These are phyloP conservation scores for Calonectria leucothoes DNA, from an alignment of 2,329 filamentous ascomycete species.

Conservation along the genomic window DNA sequence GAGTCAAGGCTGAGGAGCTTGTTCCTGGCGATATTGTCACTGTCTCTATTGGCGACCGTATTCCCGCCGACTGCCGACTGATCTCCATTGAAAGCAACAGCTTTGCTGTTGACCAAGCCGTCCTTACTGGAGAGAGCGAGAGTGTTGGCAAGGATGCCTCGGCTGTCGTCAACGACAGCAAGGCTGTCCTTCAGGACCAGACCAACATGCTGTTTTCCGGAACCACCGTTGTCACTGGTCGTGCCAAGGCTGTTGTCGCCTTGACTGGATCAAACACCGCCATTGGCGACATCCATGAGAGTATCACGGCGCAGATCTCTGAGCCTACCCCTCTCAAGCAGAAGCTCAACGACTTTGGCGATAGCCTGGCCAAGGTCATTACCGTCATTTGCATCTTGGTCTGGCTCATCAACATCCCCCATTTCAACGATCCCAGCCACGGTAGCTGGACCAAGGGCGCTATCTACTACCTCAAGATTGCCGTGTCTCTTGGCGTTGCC, in stretches of 20 bases:
- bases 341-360: slow-evolving; percentile 98
- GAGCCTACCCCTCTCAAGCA: slow-evolving; percentile 97
- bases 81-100: slow-evolving; percentile 95
- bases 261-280: slow-evolving; percentile 91
- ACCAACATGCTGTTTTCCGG: slow-evolving; percentile 98
- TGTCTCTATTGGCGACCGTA: slow-evolving; percentile 89
- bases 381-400: slow-evolving; percentile 96
- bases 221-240: slow-evolving; percentile 94
- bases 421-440: slow-evolving; percentile 95
- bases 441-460: slow-evolving; percentile 96
- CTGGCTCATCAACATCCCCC: slow-evolving; percentile 98
- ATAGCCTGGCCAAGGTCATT: slow-evolving; percentile 96
- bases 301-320: slow-evolving; percentile 97
- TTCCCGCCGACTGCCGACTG: slow-evolving; percentile 94
- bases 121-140: slow-evolving; percentile 97
- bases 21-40: slow-evolving; percentile 94
- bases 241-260: slow-evolving; percentile 90
- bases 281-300: slow-evolving; percentile 98
- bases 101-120: slow-evolving; percentile 96
- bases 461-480: slow-evolving; percentile 99
- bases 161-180: slow-evolving; percentile 76
- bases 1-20: slow-evolving; percentile 95
- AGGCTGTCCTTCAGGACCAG: slow-evolving; percentile 97
- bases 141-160: slow-evolving; percentile 88
- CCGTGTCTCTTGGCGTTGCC: slow-evolving; percentile 96